Percentiles rank a stretch among this genome's conserved stretches.
Evolutionary conservation across 2,329 filamentous ascomycete species (phyloP).

Genomic region (Trichoderma koningiopsis): DNA sequence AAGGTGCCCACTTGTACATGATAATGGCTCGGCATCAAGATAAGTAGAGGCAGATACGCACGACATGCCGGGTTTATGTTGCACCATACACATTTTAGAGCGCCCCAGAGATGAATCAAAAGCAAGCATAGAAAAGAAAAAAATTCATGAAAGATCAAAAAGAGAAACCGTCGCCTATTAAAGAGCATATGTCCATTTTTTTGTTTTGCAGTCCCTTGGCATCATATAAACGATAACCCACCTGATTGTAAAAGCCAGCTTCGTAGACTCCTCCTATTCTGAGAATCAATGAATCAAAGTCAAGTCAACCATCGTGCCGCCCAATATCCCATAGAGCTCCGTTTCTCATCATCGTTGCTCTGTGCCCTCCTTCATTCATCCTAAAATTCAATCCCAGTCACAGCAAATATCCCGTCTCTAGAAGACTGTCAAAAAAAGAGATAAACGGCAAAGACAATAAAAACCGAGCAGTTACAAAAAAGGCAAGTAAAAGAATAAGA

Average conservation of each 20-base stretch:
- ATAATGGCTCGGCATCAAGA: not conserved
- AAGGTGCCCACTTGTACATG: not conserved
- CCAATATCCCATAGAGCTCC: slow-evolving; percentile 11
- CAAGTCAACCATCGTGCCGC: not conserved
- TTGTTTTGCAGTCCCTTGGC: slow-evolving; percentile 1
- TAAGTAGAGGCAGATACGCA: not conserved
- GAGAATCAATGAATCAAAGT: not conserved
- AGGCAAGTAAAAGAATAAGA: not conserved
- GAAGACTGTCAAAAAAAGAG: slow-evolving; percentile 8
- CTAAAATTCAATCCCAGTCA: slow-evolving; percentile 8
- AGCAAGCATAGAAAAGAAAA: not conserved
- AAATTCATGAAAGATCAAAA: not conserved
- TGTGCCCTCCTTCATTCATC: not conserved
- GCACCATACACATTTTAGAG: not conserved
- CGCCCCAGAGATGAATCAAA: not conserved
- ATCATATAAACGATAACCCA: slow-evolving; percentile 7
- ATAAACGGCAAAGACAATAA: not conserved
- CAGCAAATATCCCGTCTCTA: slow-evolving; percentile 7
- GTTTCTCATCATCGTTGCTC: not conserved
- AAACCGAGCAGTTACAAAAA: not conserved
- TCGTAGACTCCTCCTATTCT: slow-evolving; percentile 4
- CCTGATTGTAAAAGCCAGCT: not conserved
- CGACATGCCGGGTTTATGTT: not conserved
- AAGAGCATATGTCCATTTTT: slow-evolving; percentile 3
- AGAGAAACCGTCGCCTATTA: slow-evolving; percentile 2